Evolutionary conservation across 371 early-diverging fungal genomes (phyloP), one percentile per base, ranked within the genome.

Genomic region (Lichtheimia ornata): DNA sequence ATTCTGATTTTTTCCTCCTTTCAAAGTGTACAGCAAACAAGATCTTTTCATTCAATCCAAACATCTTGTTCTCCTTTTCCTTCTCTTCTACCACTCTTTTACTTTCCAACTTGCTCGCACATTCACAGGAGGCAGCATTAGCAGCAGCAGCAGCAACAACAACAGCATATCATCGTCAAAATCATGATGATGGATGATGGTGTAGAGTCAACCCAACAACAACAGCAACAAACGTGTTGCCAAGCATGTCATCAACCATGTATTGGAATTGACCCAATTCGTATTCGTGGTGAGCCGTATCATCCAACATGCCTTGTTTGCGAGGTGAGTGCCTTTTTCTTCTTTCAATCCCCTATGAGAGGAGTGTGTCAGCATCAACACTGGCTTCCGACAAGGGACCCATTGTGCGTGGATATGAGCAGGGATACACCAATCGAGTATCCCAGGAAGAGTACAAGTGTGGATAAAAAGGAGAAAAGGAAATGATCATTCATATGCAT

Each of bases 231-330:
- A 14, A 20, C 18, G 15, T 22, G 41, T 11, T 60, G 60, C 41
- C 53, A 44, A 25, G 41, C 60, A 20, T 60, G 60, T 44, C 28
- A n/a, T 20, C 52, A 60, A 17, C 15, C 60, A 9, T 60, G 60
- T 53, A n/a, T 53, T 4, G 52, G 28, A 44, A 25, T 41, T 7
- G 60, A 60, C 40, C 51, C 56, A 27, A 59, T 59, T n/a, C 45
- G 28, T 40, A 59, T 20, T 28, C 41, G 55, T 17, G 52, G 41
- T 35, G 55, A 56, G 9, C 59, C 53, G 1, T 64, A 55, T 41
- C 65, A 59, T 41, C 41, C 52, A 20, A 25, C 50, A 28, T 64
- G 65, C 27, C 55, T 64, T 54, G 43, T 59, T 17, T 64, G 65
- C 28, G 65, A 64, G 56, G 65, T 60, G 56, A 58, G 45, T 17